Percentiles rank a stretch among this genome's conserved stretches.
Evolutionary conservation across 805 yeast genomes (phyloP).

Genomic region (Lipomyces yamanashiensis): DNA sequence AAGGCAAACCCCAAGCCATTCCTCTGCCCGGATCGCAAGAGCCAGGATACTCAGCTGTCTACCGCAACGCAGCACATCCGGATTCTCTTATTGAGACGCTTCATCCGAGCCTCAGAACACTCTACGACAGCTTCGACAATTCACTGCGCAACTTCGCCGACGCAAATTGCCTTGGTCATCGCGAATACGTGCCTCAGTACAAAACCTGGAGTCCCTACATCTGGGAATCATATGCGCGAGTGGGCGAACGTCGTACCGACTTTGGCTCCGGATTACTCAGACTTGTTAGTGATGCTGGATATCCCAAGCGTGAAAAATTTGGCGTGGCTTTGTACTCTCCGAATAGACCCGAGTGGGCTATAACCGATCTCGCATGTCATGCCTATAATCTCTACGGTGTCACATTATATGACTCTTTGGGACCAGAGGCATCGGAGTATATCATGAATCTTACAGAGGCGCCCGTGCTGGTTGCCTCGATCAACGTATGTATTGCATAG

Average conservation of each 20-base stretch:
- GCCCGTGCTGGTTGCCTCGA: slow-evolving; percentile 63
- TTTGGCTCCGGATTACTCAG: slow-evolving; percentile 62
- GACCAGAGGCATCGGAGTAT: slow-evolving; percentile 64
- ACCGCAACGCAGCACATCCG: slow-evolving; percentile 51
- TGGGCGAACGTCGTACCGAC: slow-evolving; percentile 51
- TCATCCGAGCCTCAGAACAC: slow-evolving; percentile 32
- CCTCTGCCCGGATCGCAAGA: slow-evolving; percentile 50
- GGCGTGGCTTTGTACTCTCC: slow-evolving; percentile 60
- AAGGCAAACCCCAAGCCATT: slow-evolving; percentile 44
- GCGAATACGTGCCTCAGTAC: slow-evolving; percentile 46
- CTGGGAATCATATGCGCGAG: slow-evolving; percentile 51
- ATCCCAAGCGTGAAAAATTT: slow-evolving; percentile 49
- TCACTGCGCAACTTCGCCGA: slow-evolving; percentile 25
- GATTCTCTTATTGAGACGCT: slow-evolving; percentile 41
- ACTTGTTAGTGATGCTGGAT: slow-evolving; percentile 43
- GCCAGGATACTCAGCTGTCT: slow-evolving; percentile 58
- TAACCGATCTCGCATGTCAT: slow-evolving; percentile 69
- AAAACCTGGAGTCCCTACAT: slow-evolving; percentile 52
- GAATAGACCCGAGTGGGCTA: slow-evolving; percentile 69
- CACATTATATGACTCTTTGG: slow-evolving; percentile 60
- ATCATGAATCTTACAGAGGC: slow-evolving; percentile 65
- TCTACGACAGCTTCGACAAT: slow-evolving; percentile 30
- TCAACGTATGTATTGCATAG: slow-evolving; percentile 41
- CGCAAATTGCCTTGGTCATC: slow-evolving; percentile 48
- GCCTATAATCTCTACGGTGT: slow-evolving; percentile 59